A percentile compares a stretch with the other conserved stretches of the same genome.
Evolutionary conservation across 108 stramenopile genomes (phyloP).

Genomic region (Nitzschia sp.): DNA sequence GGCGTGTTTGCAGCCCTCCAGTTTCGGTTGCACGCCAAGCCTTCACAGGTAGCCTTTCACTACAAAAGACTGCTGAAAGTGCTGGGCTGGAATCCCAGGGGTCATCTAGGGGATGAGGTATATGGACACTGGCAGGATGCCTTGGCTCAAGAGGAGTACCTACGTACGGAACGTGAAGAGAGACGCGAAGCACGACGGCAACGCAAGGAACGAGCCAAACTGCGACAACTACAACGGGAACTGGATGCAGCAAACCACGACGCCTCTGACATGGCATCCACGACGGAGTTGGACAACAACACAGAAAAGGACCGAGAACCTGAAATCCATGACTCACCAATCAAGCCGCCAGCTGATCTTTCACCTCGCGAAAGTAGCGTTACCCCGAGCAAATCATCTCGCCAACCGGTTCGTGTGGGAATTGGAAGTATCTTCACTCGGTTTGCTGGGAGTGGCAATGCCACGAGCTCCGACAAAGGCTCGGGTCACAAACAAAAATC

Average conservation of each 20-base stretch:
- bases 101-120: constrained; percentile 73
- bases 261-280: not conserved
- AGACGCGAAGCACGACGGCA: constrained; percentile 46
- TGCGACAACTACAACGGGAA: constrained; percentile 66
- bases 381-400: no score
- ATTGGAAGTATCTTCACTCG: not conserved
- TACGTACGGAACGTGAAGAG: constrained; percentile 39
- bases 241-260: constrained; percentile 9
- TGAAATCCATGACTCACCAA: no score
- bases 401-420: not conserved
- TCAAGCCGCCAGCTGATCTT: no score
- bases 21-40: constrained; percentile 74
- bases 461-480: no score
- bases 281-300: not conserved
- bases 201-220: constrained; percentile 50
- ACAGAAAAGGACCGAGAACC: not conserved
- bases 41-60: constrained; percentile 86
- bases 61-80: constrained; percentile 73
- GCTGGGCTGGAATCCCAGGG: constrained; percentile 59
- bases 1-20: constrained; percentile 83
- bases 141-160: constrained; percentile 58
- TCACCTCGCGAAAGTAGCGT: no score
- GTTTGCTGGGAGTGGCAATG: not conserved
- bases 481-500: no score
- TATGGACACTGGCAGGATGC: constrained; percentile 74